phyloP scores from a whole-genome alignment of 2,329 filamentous ascomycete genomes.

The Aschersonia sp. region DNA sequence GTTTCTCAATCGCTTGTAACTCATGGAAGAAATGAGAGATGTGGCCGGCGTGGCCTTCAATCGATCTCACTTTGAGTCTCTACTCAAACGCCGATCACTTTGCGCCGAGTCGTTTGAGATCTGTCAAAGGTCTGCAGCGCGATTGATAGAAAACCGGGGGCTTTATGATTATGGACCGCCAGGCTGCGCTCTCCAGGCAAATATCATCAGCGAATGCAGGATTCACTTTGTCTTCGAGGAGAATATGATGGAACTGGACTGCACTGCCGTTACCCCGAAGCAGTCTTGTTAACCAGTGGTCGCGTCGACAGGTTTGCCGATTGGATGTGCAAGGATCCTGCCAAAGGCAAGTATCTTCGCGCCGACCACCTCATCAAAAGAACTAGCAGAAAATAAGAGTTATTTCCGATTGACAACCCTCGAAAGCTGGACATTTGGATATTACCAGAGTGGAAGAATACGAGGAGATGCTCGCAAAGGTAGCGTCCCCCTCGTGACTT shows the following conservation, averaged over 20 bases:
- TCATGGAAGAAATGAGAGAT: no score
- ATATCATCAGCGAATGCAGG: conserved; percentile 78
- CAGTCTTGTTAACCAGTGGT: conserved; percentile 78
- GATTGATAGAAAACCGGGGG: conserved; percentile 15
- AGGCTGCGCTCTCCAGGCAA: conserved; percentile 71
- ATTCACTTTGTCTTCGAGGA: conserved; percentile 89
- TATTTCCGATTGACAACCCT: no score
- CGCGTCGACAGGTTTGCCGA: conserved; percentile 98
- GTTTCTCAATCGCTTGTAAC: no score
- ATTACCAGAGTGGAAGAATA: conserved; percentile 91
- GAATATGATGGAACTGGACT: conserved; percentile 92
- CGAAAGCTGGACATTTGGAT: conserved; percentile 70
- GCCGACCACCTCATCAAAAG: conserved; percentile 97
- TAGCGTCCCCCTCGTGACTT: no score
- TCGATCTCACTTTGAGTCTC: conserved; percentile 62
- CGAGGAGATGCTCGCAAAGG: conserved; percentile 69
- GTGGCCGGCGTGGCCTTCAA: conserved; percentile 44
- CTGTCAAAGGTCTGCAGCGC: conserved; percentile 66
- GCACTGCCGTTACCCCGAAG: conserved; percentile 81
- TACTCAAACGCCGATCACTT: conserved; percentile 81
- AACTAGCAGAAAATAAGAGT: conserved; percentile 36
- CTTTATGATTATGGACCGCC: conserved; percentile 91
- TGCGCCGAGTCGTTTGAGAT: conserved; percentile 94
- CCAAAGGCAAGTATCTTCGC: conserved; percentile 90
- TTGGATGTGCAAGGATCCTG: conserved; percentile 98